Evolutionary conservation across 2,329 filamentous ascomycete species (phyloP).

Genomic region (Shiraia sp.): DNA sequence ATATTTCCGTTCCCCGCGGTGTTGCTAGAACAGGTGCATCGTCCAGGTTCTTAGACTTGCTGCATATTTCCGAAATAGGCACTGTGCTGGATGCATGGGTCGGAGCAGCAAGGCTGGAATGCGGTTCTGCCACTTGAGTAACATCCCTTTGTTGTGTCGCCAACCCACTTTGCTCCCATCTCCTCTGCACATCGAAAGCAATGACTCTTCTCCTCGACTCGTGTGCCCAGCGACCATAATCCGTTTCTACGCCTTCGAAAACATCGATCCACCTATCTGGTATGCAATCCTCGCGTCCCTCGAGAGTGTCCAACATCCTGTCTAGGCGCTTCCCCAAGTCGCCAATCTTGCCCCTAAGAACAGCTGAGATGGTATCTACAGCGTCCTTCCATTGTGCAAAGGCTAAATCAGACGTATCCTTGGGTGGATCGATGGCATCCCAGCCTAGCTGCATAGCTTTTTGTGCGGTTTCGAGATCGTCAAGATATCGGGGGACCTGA

Average conservation of each 20-base stretch:
- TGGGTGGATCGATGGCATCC: constrained; percentile 58
- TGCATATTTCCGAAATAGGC: too few species aligned
- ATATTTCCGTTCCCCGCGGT: too few species aligned
- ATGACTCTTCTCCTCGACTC: constrained; percentile 75
- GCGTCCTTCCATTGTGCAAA: constrained; percentile 43
- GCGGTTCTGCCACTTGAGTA: constrained; percentile 7
- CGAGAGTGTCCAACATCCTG: constrained; percentile 81
- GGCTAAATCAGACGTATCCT: constrained; percentile 35
- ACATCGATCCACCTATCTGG: constrained; percentile 86
- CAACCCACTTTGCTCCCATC: constrained; percentile 11
- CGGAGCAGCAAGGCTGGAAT: constrained; percentile 11
- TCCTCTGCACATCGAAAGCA: constrained; percentile 59
- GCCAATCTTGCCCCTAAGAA: constrained; percentile 70
- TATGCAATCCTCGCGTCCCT: constrained; percentile 80
- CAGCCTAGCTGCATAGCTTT: constrained; percentile 68
- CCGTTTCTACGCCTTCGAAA: constrained; percentile 77
- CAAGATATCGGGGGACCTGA: constrained; percentile 70
- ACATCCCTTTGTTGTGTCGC: constrained; percentile 2
- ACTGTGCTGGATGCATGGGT: not conserved
- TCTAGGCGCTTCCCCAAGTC: constrained; percentile 76
- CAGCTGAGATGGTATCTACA: constrained; percentile 59
- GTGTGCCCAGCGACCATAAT: constrained; percentile 80
- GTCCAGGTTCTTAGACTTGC: too few species aligned
- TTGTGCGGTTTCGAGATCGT: constrained; percentile 66
- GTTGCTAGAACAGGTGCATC: too few species aligned